Evolutionary conservation across 371 early-diverging fungal genomes (phyloP), one percentile per base, ranked within the genome.

Genomic region (Coelomomyces lativittatus): DNA sequence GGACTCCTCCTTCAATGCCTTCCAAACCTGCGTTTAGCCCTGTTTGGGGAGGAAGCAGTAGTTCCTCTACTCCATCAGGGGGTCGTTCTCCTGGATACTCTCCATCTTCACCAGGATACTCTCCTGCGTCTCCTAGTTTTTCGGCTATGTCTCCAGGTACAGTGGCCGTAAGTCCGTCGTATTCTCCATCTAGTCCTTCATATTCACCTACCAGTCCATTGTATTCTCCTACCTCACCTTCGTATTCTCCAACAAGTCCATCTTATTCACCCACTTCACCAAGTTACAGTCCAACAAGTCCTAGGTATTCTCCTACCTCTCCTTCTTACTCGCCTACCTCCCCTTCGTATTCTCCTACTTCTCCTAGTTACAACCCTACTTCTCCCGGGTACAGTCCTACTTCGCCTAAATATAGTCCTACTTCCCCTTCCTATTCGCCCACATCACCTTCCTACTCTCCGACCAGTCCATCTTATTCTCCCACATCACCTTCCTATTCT

Each of bases 261-360:
- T 29, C 49, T 6, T 56, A 59, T 10, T 21, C 38, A n/a, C 57
- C 54, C 15, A 67, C 75, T 19, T 50, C 47, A 17, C 70, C 68
- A 29, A 52, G 49, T 44, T 76, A 77, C 47, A 44, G 45, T 8
- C 70, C 71, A 2, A 66, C 59, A n/a, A 54, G 48, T 39, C 80
- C 81, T 3, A 53, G 54, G 25, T 81, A 78, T 51, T 41, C 50
- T 8, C 38, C 38, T 3, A 27, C 50, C 24, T 55, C 55, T 15
- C 83, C 80, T 19, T 56, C 62, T 12, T 85, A 86, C 56, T 66
- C 73, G 6, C 89, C 92, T 2, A 86, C 88, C 2, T 73, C 73
- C 29, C 91, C 91, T 7, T 62, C 64, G 43, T 91, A 90, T 61
- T 74, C 74, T 1, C 86, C 91, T 15, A 81, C 88, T 4, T 69